Conservation (phyloP, 345 rosid species). For the Excoecaria cochinchinensis region DNA sequence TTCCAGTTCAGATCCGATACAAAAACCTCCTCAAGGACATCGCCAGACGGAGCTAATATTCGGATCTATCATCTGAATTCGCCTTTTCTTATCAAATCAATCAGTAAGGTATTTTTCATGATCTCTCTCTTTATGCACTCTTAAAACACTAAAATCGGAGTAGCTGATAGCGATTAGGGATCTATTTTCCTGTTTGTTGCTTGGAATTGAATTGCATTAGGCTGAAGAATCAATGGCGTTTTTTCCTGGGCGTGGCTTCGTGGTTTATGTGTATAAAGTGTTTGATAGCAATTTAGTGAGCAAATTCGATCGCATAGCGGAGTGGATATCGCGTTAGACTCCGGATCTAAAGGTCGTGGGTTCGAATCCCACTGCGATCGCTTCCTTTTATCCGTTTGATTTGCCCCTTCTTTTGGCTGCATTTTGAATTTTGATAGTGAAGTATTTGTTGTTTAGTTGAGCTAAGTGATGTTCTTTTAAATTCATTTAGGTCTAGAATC, state of each 20-base stretch:
- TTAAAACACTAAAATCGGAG: background rate
- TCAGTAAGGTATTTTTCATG: background rate
- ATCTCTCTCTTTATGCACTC: background rate
- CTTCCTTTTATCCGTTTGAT: background rate
- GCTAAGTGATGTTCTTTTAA: background rate
- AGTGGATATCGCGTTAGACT: constrained; percentile 99
- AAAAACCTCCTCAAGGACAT: background rate
- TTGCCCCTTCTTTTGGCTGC: background rate
- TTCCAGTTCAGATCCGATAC: background rate
- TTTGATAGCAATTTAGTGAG: background rate
- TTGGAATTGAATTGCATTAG: background rate
- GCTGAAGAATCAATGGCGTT: background rate
- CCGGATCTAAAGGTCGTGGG: constrained; percentile 99
- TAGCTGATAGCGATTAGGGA: background rate
- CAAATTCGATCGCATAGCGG: constrained; percentile 81
- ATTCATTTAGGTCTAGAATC: background rate
- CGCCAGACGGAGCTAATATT: background rate
- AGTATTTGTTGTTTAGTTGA: background rate
- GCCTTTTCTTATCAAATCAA: background rate
- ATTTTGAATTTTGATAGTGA: background rate
- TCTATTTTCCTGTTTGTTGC: background rate
- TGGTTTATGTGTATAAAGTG: background rate
- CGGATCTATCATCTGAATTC: background rate
- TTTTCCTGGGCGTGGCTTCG: background rate
- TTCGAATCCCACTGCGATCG: constrained; percentile 99